Evolutionary conservation across 352 stramenopile species (phyloP).

Genomic region (Pythium myriotylum): DNA sequence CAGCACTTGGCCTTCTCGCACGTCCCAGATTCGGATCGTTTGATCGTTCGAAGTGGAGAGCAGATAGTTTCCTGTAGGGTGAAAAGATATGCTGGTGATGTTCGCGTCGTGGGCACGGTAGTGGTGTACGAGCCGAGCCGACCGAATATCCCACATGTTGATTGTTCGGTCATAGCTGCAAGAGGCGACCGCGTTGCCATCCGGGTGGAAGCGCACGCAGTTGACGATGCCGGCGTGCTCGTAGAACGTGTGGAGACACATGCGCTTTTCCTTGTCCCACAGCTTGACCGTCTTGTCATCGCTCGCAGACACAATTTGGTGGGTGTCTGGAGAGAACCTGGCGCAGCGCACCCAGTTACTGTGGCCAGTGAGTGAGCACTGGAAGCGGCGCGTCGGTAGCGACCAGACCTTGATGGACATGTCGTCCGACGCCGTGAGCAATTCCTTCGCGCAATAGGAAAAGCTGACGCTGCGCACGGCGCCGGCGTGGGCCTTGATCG

Average conservation of each 20-base stretch:
- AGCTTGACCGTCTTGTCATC: slow-evolving; percentile 94
- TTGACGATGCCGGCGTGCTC: slow-evolving; percentile 88
- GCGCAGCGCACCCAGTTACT: slow-evolving; percentile 92
- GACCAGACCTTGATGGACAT: slow-evolving; percentile 92
- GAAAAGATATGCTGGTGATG: slow-evolving; percentile 86
- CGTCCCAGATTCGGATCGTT: slow-evolving; percentile 92
- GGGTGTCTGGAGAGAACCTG: slow-evolving; percentile 76
- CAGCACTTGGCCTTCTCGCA: slow-evolving; percentile 91
- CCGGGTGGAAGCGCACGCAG: slow-evolving; percentile 84
- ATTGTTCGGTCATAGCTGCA: slow-evolving; percentile 73
- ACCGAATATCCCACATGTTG: slow-evolving; percentile 88
- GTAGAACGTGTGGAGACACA: slow-evolving; percentile 83
- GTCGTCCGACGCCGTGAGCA: slow-evolving; percentile 92
- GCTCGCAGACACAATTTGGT: slow-evolving; percentile 70
- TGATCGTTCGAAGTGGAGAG: slow-evolving; percentile 89
- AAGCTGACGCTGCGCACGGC: slow-evolving; percentile 86
- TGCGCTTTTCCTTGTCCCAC: slow-evolving; percentile 87
- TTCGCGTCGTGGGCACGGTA: slow-evolving; percentile 89
- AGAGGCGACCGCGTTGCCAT: slow-evolving; percentile 67
- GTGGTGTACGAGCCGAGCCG: slow-evolving; percentile 87
- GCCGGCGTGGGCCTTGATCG: slow-evolving; percentile 73
- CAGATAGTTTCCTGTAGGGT: slow-evolving; percentile 91
- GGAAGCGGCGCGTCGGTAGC: slow-evolving; percentile 81
- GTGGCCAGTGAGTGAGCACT: slow-evolving; percentile 88
- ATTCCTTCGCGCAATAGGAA: slow-evolving; percentile 64